phyloP scores from a whole-genome alignment of 768 basidiomycete species.

The Podaxis carcinomalis region DNA sequence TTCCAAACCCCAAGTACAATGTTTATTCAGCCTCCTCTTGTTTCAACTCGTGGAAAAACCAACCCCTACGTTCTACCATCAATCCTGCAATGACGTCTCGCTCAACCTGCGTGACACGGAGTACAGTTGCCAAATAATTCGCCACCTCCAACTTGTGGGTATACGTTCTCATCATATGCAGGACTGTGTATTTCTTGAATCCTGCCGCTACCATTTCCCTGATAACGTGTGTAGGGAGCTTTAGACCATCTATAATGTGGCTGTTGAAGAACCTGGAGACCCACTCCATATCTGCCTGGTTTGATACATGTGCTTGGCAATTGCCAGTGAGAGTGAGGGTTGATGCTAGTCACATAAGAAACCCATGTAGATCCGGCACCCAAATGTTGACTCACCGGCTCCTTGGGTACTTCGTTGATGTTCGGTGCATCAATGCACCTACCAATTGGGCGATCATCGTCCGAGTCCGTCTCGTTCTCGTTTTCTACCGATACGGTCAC shows the following conservation, averaged over 20 bases:
- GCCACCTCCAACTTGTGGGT: background rate
- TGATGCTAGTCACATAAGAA: background rate
- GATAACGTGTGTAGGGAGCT: background rate
- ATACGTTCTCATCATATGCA: background rate
- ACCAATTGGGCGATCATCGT: background rate
- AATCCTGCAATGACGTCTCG: constrained; percentile 1
- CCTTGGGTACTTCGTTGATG: background rate
- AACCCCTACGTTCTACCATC: background rate
- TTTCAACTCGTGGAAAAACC: background rate
- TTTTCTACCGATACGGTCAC: background rate
- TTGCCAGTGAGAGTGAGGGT: background rate
- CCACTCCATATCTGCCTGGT: background rate
- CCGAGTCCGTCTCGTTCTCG: background rate
- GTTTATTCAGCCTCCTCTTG: background rate
- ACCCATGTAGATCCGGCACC: background rate
- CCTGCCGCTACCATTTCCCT: constrained; percentile 3
- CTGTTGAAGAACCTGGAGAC: background rate
- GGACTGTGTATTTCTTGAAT: constrained; percentile 1
- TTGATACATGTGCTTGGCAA: background rate
- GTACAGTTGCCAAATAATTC: constrained; percentile 1
- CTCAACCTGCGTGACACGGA: background rate
- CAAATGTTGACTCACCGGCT: background rate
- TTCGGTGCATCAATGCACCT: too few species aligned
- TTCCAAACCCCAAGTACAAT: background rate
- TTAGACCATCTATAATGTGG: background rate